Percentiles rank a stretch among this genome's conserved stretches.
Evolutionary conservation across 2,329 filamentous ascomycete genomes (phyloP).

Genomic region (Neofusicoccum parvum): DNA sequence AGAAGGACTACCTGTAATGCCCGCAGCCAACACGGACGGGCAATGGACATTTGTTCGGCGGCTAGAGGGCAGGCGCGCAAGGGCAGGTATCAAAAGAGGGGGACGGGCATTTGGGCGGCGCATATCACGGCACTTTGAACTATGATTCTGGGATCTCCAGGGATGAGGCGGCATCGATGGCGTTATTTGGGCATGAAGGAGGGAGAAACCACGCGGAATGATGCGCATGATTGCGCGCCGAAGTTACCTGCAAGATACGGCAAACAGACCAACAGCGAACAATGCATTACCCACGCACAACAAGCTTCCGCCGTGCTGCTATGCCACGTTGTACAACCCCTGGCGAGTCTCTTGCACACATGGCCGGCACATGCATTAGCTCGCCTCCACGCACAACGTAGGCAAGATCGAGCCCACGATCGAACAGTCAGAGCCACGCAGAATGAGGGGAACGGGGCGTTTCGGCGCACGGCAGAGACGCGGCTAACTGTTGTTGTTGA

Average conservation of each 20-base stretch:
- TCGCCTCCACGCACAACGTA: not conserved
- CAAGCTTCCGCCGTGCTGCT: conserved; percentile 15
- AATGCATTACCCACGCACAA: conserved; percentile 10
- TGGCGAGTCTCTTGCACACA: not conserved
- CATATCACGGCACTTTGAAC: conserved; percentile 11
- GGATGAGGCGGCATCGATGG: conserved; percentile 12
- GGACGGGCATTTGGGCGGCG: conserved; percentile 7
- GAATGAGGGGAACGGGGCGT: not conserved
- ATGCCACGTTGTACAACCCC: conserved; percentile 18
- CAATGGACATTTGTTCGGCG: conserved; percentile 5
- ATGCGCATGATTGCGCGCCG: conserved; percentile 10
- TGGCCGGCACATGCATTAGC: conserved; percentile 15
- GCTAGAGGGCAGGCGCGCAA: not conserved
- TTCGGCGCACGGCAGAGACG: conserved; percentile 5
- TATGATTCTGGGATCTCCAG: conserved; percentile 4
- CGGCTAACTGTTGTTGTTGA: conserved; percentile 1
- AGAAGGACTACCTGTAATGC: conserved; percentile 88
- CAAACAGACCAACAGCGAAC: conserved; percentile 6
- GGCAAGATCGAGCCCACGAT: not conserved
- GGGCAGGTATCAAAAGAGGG: conserved; percentile 7
- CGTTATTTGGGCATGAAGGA: conserved; percentile 15
- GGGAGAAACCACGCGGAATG: conserved; percentile 7
- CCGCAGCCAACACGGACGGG: conserved; percentile 5
- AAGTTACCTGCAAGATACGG: conserved; percentile 8
- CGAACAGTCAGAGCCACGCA: not conserved